Evolutionary conservation across 1,284 basidiomycete species (phyloP).

Genomic region (Pterulicium gracile): DNA sequence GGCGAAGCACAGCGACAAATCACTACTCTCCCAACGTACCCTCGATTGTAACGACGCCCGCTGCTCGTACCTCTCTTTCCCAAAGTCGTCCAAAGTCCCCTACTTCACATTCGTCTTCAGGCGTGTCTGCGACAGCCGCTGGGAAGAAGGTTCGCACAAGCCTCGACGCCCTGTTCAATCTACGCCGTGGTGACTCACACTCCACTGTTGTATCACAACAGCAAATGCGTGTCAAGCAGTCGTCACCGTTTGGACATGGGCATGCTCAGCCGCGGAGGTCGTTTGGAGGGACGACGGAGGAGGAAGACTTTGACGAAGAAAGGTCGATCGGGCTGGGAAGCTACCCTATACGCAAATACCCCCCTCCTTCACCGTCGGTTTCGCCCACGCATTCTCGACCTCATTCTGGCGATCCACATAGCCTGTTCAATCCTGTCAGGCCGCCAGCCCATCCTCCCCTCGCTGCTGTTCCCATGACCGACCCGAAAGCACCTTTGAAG

Average conservation of each 20-base stretch:
- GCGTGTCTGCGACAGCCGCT: conserved; percentile 15
- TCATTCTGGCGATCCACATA: conserved; percentile 17
- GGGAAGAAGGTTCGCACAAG: conserved; percentile 34
- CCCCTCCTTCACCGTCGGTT: background rate
- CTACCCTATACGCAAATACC: background rate
- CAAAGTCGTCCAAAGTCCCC: conserved; percentile 2
- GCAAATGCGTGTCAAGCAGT: conserved; percentile 12
- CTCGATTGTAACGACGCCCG: conserved; percentile 6
- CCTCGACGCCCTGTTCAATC: conserved; percentile 40
- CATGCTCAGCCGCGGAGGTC: conserved; percentile 7
- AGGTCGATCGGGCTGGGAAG: conserved; percentile 3
- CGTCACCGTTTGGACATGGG: conserved; percentile 8
- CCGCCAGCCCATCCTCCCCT: conserved; percentile 26
- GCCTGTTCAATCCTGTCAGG: conserved; percentile 15
- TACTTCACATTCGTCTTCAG: too few relatives aligned
- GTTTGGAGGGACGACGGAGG: conserved; percentile 9
- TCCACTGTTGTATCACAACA: conserved; percentile 39
- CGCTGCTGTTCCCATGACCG: conserved; percentile 33
- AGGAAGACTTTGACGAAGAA: conserved; percentile 5
- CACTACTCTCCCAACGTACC: background rate
- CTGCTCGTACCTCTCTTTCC: background rate
- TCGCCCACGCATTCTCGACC: conserved; percentile 14
- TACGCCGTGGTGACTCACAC: conserved; percentile 29
- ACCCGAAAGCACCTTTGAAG: conserved; percentile 26
- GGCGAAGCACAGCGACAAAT: conserved; percentile 59